Evolutionary conservation across 2,329 filamentous ascomycete genomes (phyloP).

Genomic region (Arachnopeziza araneosa): DNA sequence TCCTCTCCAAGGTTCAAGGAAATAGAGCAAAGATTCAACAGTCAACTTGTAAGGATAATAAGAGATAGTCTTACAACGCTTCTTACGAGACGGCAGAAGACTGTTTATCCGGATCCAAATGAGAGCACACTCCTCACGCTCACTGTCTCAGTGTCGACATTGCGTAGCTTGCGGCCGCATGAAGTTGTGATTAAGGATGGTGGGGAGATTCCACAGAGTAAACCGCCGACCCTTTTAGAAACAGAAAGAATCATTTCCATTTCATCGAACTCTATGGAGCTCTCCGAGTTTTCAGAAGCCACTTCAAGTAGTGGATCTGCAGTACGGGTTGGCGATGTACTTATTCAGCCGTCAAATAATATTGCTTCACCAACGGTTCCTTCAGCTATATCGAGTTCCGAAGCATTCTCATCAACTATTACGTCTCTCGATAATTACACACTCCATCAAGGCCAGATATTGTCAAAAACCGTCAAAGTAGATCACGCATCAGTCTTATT

Average conservation of each 20-base stretch:
- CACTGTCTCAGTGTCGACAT: constrained; percentile 1
- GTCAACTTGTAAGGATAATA: neutral
- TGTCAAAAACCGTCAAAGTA: neutral
- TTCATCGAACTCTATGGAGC: neutral
- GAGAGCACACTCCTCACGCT: constrained; percentile 5
- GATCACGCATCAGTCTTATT: neutral
- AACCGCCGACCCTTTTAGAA: neutral
- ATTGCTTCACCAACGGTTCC: neutral
- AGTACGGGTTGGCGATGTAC: neutral
- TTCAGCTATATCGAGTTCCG: neutral
- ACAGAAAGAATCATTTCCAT: neutral
- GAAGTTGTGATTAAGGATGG: constrained; percentile 1
- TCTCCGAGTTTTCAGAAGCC: neutral
- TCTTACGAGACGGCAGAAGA: constrained; percentile 3
- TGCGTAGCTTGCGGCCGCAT: neutral
- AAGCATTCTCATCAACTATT: neutral
- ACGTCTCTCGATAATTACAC: neutral
- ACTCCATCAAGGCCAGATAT: neutral
- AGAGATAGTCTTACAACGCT: constrained; percentile 1
- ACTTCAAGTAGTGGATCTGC: neutral
- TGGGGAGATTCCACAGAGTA: neutral
- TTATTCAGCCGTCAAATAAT: neutral
- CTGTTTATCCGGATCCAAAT: constrained; percentile 3
- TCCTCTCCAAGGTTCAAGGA: neutral
- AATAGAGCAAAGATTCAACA: constrained; percentile 3